Conservation (phyloP, 208 protist genomes). For the Strigomonas culicis region DNA sequence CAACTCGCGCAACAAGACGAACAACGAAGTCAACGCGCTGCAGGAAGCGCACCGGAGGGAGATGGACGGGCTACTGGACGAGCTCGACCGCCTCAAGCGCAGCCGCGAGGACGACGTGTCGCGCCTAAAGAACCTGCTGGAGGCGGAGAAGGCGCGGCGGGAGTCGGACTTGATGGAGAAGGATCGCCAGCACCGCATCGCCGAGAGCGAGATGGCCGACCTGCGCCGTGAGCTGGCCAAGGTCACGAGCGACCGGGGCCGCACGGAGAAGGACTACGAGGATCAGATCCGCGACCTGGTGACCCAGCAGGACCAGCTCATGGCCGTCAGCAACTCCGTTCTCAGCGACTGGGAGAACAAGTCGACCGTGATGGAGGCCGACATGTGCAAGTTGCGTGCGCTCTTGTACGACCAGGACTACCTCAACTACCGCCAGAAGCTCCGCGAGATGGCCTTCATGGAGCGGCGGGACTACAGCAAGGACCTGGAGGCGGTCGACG, state of each 20-base stretch:
- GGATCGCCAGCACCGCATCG: slow-evolving; percentile 44
- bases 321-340: slow-evolving; percentile 43
- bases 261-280: slow-evolving; percentile 52
- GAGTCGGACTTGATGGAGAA: slow-evolving; percentile 58
- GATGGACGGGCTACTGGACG: slow-evolving; percentile 30
- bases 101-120: slow-evolving; percentile 32
- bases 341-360: slow-evolving; percentile 65
- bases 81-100: slow-evolving; percentile 32
- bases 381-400: slow-evolving; percentile 51
- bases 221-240: slow-evolving; percentile 30
- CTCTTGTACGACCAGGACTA: slow-evolving; percentile 71
- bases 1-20: slow-evolving; percentile 31
- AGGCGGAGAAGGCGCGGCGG: slow-evolving; percentile 36
- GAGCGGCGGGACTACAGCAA: slow-evolving; percentile 56
- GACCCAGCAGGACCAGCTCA: slow-evolving; percentile 56
- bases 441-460: slow-evolving; percentile 47
- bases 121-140: slow-evolving; percentile 37
- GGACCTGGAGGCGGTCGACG: slow-evolving; percentile 57
- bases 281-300: slow-evolving; percentile 57
- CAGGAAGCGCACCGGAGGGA: slow-evolving; percentile 49
- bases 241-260: slow-evolving; percentile 34
- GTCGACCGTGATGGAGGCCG: slow-evolving; percentile 40
- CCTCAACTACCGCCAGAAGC: slow-evolving; percentile 53
- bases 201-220: slow-evolving; percentile 47
- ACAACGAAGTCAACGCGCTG: slow-evolving; percentile 32